Evolutionary conservation across 2,329 filamentous ascomycete genomes (phyloP).

Genomic region (Paramyrothecium sp.): DNA sequence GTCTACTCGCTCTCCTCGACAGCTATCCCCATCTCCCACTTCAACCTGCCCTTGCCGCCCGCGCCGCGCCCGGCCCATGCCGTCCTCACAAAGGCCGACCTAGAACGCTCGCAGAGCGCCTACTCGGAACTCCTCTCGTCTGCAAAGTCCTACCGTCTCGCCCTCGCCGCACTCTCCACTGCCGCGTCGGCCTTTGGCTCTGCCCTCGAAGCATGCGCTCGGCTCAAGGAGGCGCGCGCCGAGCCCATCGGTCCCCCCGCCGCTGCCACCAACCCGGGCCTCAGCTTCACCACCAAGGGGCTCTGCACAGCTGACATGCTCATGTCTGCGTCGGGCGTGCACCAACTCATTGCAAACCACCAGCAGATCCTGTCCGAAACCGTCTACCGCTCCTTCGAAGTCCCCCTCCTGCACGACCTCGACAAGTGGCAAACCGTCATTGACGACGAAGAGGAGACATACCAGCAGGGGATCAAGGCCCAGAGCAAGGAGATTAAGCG

Average conservation of each 20-base stretch:
- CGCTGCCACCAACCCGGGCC: slow-evolving; percentile 35
- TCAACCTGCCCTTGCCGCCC: slow-evolving; percentile 60
- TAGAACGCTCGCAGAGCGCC: slow-evolving; percentile 60
- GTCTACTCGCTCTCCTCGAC: slow-evolving; percentile 64
- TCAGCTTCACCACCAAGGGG: slow-evolving; percentile 46
- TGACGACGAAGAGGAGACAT: slow-evolving; percentile 63
- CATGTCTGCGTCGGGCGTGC: slow-evolving; percentile 61
- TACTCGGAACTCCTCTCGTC: slow-evolving; percentile 61
- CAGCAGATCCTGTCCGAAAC: slow-evolving; percentile 69
- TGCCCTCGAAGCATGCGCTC: slow-evolving; percentile 66
- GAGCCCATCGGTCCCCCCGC: slow-evolving; percentile 46
- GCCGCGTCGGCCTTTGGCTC: slow-evolving; percentile 63
- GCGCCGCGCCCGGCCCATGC: slow-evolving; percentile 56
- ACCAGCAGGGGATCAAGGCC: slow-evolving; percentile 52
- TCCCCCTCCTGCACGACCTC: slow-evolving; percentile 67
- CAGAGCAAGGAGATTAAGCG: slow-evolving; percentile 61
- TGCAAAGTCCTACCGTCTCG: slow-evolving; percentile 63
- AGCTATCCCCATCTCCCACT: slow-evolving; percentile 56
- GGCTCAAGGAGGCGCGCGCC: slow-evolving; percentile 64
- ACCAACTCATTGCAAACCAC: slow-evolving; percentile 68
- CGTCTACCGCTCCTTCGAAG: slow-evolving; percentile 66
- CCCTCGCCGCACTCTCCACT: slow-evolving; percentile 58
- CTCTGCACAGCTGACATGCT: slow-evolving; percentile 63
- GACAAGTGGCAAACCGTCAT: slow-evolving; percentile 63
- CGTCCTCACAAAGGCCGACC: slow-evolving; percentile 62